These are phyloP conservation scores for Pseudonitzschia delicatissima DNA, from an alignment of 108 stramenopile genomes.

Conservation along the genomic window DNA sequence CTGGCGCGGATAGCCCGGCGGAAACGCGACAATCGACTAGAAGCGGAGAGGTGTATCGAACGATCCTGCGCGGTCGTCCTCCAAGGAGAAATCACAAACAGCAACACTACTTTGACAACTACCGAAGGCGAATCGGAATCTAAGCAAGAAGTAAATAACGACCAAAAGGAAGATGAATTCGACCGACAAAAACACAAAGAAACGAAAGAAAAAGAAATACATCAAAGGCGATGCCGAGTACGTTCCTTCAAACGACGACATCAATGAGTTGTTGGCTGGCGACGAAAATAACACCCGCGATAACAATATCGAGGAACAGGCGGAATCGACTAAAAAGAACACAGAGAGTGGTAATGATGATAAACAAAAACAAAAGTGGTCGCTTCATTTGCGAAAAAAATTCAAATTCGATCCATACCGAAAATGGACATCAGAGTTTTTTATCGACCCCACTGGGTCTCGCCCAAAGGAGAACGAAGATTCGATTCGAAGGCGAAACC, in stretches of 20 bases:
- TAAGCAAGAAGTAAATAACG: background rate
- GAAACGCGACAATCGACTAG: conserved; percentile 18
- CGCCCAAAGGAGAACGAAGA: conserved; percentile 32
- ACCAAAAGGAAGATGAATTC: background rate
- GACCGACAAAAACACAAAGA: background rate
- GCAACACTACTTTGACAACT: background rate
- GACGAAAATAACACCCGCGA: background rate
- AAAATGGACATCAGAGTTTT: conserved; percentile 51
- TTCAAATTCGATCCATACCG: conserved; percentile 34
- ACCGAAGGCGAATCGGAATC: background rate
- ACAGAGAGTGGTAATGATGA: background rate
- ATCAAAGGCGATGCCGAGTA: background rate
- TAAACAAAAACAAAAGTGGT: conserved; percentile 5
- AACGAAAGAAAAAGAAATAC: background rate
- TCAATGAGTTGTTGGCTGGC: background rate
- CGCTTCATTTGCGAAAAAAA: background rate
- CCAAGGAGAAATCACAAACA: background rate
- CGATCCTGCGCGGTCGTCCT: background rate
- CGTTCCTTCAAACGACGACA: background rate
- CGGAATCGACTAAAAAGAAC: background rate
- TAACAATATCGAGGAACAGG: background rate
- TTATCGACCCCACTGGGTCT: conserved; percentile 49
- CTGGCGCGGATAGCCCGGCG: background rate
- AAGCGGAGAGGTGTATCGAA: conserved; percentile 12
- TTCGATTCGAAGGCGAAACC: conserved; percentile 9